Base-by-base conservation (phyloP, 2,329 filamentous ascomycete species). In the Nectriaceae sp. region DNA sequence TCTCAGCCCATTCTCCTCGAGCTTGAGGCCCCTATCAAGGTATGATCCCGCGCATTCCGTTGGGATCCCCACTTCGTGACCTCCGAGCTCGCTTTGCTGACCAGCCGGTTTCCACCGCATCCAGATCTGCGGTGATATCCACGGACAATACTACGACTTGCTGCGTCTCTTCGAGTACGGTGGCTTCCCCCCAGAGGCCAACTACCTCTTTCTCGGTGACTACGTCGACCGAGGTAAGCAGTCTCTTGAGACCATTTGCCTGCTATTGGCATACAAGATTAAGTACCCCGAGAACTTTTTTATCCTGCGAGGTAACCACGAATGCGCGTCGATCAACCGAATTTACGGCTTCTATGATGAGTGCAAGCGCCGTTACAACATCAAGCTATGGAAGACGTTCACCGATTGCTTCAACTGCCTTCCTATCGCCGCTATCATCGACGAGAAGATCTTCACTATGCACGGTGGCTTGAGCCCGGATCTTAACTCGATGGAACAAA, bases 241-340 rank as follows among this genome's bases (percentile, higher is more conserved):
- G 76, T 97, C 93, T 31, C 87, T 99, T 46, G 94, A 99, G 80
- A 97, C 94, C 60, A 97, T 99, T 74, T 96, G 91, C 77, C 80
- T 99, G 56, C 82, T 99, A 48, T 83, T 99, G 43, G 91, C 91
- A 55, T 99, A 97, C 84, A 99, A 99, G 84, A 96, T 99, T 83
- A 97, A 97, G 79, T 97, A 96, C 71, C 94, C 94, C 41, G 94
- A 99, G 77, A 99, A 99, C 79, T 97, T 99, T 78, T 99, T 99
- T 80, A 89, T 99, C 60, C 84, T 99, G 50, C 90, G 94, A 61
- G 94, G 94, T 56, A 99, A 99, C 80, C 94, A 99, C 80, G 94
- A 99, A 75, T 97, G 94, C 76, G 94, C 94, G 50, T 96, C 90
- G 44, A 96, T 99, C 80, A 99, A 96, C 79, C 90, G 94, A 68